Percentiles rank a stretch among this genome's conserved stretches.
These are phyloP conservation scores for Hymenoscyphus albidus DNA, from an alignment of 2,329 filamentous ascomycete species.

Conservation along the genomic window DNA sequence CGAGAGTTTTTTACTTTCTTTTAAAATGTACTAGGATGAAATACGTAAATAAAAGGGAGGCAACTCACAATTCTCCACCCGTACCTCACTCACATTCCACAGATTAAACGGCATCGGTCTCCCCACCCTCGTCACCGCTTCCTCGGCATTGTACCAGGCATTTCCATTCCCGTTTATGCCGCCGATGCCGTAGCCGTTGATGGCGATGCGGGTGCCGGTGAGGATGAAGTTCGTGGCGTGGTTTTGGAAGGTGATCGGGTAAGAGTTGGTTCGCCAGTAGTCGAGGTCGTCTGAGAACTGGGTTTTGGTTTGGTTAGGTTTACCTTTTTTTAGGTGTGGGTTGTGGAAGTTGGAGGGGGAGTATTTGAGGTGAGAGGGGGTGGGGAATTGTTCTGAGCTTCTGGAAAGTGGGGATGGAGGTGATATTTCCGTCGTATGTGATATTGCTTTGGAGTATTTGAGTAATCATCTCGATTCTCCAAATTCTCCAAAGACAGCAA, in stretches of 20 bases:
- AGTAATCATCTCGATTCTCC: too few species aligned
- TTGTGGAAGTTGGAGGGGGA: background rate
- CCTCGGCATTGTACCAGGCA: constrained; percentile 49
- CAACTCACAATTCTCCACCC: constrained; percentile 44
- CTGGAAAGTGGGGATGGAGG: too few species aligned
- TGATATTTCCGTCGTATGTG: too few species aligned
- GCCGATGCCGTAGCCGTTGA: constrained; percentile 50
- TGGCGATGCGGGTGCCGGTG: constrained; percentile 46
- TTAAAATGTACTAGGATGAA: too few species aligned
- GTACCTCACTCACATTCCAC: constrained; percentile 54
- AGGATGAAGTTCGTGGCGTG: constrained; percentile 51
- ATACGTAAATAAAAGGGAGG: too few species aligned
- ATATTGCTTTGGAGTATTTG: too few species aligned
- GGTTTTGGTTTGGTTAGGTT: background rate
- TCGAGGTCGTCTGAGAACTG: constrained; percentile 47
- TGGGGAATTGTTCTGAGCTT: too few species aligned
- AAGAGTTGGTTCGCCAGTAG: constrained; percentile 53
- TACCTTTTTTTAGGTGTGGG: background rate
- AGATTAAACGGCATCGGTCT: constrained; percentile 56
- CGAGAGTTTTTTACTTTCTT: background rate
- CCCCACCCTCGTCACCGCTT: constrained; percentile 44
- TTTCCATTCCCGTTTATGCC: constrained; percentile 53
- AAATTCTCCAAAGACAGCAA: too few species aligned
- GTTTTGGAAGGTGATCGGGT: constrained; percentile 52
- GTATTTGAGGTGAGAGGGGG: background rate